These are phyloP conservation scores for Colletotrichum salicis DNA, from an alignment of 2,329 filamentous ascomycete species.

Conservation along the genomic window DNA sequence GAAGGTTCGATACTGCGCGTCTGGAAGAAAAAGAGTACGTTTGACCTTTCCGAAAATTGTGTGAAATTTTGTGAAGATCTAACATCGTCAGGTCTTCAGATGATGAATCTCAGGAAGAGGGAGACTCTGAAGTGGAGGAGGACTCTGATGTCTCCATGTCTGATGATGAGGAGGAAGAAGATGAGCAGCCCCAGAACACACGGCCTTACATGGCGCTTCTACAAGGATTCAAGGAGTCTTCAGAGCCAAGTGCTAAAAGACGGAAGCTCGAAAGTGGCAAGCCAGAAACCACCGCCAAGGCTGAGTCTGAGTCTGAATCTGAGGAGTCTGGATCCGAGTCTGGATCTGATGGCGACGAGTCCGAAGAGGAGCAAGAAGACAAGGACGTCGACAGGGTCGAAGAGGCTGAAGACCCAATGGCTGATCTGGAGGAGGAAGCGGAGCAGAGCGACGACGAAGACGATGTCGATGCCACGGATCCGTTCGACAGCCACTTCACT, in stretches of 20 bases:
- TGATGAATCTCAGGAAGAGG: slow-evolving; percentile 42
- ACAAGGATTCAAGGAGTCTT: slow-evolving; percentile 63
- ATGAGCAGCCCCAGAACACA: slow-evolving; percentile 47
- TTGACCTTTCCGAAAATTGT: not conserved
- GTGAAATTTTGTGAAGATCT: not conserved
- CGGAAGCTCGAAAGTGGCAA: slow-evolving; percentile 62
- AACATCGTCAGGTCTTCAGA: slow-evolving; percentile 35
- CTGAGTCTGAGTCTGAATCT: slow-evolving; percentile 37
- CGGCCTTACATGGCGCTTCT: slow-evolving; percentile 68
- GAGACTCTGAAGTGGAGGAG: slow-evolving; percentile 49
- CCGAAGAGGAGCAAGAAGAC: slow-evolving; percentile 43
- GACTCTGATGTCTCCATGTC: slow-evolving; percentile 50
- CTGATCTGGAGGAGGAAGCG: slow-evolving; percentile 39
- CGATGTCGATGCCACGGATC: slow-evolving; percentile 67
- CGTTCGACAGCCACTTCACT: slow-evolving; percentile 85
- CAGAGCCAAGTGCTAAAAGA: slow-evolving; percentile 62
- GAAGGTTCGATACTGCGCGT: slow-evolving; percentile 49
- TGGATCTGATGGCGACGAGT: slow-evolving; percentile 36
- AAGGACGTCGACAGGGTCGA: slow-evolving; percentile 36
- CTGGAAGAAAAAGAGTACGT: slow-evolving; percentile 56
- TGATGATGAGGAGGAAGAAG: slow-evolving; percentile 57
- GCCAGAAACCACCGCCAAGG: slow-evolving; percentile 37
- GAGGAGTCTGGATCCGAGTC: slow-evolving; percentile 36
- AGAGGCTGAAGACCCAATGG: slow-evolving; percentile 34
- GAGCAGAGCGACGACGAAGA: slow-evolving; percentile 38